Base-by-base conservation (phyloP, 495 filamentous ascomycete species). In the Pseudevernia furfuracea region DNA sequence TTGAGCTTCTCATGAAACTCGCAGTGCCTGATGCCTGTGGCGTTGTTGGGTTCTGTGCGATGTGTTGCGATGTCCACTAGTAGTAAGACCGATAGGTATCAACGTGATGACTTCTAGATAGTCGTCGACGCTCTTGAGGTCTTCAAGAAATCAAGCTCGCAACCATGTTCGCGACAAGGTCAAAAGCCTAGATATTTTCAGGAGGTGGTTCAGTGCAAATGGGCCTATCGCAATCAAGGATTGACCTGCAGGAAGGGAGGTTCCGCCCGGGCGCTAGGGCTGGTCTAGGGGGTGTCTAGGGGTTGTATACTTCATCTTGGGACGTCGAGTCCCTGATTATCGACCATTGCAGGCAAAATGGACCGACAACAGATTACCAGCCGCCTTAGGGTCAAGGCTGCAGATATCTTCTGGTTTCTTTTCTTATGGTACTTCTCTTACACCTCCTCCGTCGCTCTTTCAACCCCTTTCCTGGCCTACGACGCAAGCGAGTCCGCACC, bases 1-100 rank as follows among this genome's bases (percentile, higher is more conserved):
- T 39, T 67, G 61, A 37, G 61, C 38, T 64, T 67, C 61, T 28
- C 44, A 43, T 64, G 46, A 55, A 14, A 30, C 30, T 28, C 0
- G 28, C 25, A 49, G n/a, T 55, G 14, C 38, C 23, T 46, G 4
- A 1, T 48, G n/a, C 36, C 11, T 25, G 36, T 15, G 61, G 32
- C 28, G 49, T 17, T 46, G 4, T 19, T 57, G 25, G 10, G 9
- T 43, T 28, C 1, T 43, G 49, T 28, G 43, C 43, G 25, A 56
- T 56, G 60, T 39, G 15, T 62, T 8, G 39, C 11, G 46, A 14
- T 9, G 7, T 10, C 6, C 2, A 55, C n/a, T 30, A 34, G 5
- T 55, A 30, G 28, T 34, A 17, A 34, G 17, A 55, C 14, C 1
- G 17, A 25, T 14, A 28, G n/a, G 3, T 28, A 28, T 49, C 12